Base-by-base conservation (phyloP, 257 asterid species). In the Nemophila menziesii region DNA sequence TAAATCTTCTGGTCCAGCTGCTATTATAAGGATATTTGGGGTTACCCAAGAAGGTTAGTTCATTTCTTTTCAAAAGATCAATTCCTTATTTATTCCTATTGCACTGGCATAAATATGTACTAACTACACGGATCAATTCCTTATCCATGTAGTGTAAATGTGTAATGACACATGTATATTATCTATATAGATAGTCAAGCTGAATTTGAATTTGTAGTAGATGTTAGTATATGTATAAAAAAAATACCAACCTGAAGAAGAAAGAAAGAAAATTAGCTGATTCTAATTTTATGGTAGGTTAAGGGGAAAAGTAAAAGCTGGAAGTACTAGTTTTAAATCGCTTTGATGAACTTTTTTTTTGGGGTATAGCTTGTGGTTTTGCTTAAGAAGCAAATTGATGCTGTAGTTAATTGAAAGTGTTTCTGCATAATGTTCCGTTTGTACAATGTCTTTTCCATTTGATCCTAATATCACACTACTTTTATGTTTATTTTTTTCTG, bases 1-100 rank as follows among this genome's bases (percentile, higher is more conserved):
- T n/a, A 63, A 52, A 46, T 74, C 80, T 46, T 65, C 86, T 13
- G 94, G 99, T 11, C 68, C 79, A 9, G 86, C 93, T 24, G 96
- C 99, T 46, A 74, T 90, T 55, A 66, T 90, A 55, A 64, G 94
- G 70, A 77, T 90, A 16, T 90, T 85, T 49, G 96, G 99, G 39
- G 96, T 85, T 46, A 81, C 94, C 16, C 65, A 54, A 59, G 99
- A 81, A 90, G 99, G 99, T 90, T 48, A 22, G n/a, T 19, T 37
- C 54, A 36, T 37, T 41, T 39, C 55, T 54, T 22, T 34, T 16
- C 38, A 24, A 18, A 16, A n/a, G n/a, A n/a, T n/a, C n/a, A n/a
- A n/a, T n/a, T n/a, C n/a, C 14, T 20, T 16, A 34, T 48, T 39
- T n/a, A n/a, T n/a, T n/a, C n/a, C n/a, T n/a, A n/a, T n/a, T n/a